Base-by-base conservation (phyloP, 2,329 filamentous ascomycete genomes). In the Paraphoma sp. region DNA sequence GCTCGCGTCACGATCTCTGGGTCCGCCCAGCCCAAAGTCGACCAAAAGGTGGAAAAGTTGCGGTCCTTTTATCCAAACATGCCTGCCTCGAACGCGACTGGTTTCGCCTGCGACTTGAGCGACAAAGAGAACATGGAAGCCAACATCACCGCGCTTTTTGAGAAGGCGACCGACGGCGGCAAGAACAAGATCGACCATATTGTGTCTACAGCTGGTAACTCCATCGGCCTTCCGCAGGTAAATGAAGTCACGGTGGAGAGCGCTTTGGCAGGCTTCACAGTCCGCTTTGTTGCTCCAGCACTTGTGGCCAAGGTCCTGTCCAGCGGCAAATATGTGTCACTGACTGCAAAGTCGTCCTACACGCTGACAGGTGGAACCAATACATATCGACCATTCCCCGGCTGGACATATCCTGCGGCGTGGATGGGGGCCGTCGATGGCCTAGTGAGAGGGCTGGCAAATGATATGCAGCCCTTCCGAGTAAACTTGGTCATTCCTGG, bases 1-100 rank as follows among this genome's bases (percentile, higher is more conserved):
- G 84, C 83, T 31, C 71, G 67, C 14, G 83, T 90, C 11, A 83
- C 80, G 45, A 83, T 91, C 64, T 84, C 85, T 10, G 86, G 84
- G 12, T 89, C 86, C 10, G 82, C 79, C 33, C 76, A 81, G 36
- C 49, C 74, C 41, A 83, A 84, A 52, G 75, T 89, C 30, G 73
- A 82, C 48, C 68, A 69, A 1, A 82, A 86, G 40, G 72, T 87
- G 57, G 63, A 71, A 1, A 68, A 74, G 31, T 78, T 89, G 30
- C 74, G 76, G 43, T 70, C 74, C 6, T 59, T 78, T 52, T 81
- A 84, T 47, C 71, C 70, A 2, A 47, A 52, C n/a, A 16, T 59
- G 5, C 51, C 69, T 4, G 14, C 57, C 3, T 55, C 54, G 1
- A 50, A 61, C 2, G 57, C 75, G n/a, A 28, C 48, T 2, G 74